A percentile compares a stretch with the other conserved stretches of the same genome.
Evolutionary conservation across 768 basidiomycete species (phyloP).

Genomic region (Sporobolomyces roseus): DNA sequence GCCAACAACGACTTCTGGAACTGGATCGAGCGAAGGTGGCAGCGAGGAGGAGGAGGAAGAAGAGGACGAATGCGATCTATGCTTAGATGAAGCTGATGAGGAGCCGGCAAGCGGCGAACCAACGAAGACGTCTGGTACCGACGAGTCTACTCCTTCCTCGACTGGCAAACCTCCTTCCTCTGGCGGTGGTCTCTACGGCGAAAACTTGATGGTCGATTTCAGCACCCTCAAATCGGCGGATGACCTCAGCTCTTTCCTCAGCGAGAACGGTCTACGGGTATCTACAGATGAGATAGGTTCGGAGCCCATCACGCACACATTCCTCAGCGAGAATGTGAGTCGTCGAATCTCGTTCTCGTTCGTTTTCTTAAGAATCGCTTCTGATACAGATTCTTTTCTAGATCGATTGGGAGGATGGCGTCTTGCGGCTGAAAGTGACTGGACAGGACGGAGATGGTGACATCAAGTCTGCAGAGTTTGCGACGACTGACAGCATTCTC

Average conservation of each 20-base stretch:
- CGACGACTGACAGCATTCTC: neutral
- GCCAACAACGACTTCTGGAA: neutral
- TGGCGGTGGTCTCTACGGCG: no score
- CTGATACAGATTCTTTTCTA: no score
- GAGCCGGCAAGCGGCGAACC: neutral
- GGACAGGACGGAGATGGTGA: constrained; percentile 15
- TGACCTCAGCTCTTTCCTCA: neutral
- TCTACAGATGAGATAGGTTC: neutral
- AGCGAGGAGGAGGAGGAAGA: neutral
- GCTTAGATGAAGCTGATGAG: neutral
- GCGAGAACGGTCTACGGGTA: neutral
- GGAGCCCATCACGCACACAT: constrained; percentile 6
- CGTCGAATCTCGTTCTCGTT: no score
- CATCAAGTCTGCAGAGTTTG: neutral
- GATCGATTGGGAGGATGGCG: constrained; percentile 18
- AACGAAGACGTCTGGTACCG: neutral
- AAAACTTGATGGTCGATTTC: neutral
- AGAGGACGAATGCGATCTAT: no score
- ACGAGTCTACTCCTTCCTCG: neutral
- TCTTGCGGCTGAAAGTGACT: constrained; percentile 4
- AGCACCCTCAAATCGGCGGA: neutral
- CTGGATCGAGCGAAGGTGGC: neutral
- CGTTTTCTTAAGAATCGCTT: no score
- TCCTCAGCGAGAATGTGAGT: neutral
- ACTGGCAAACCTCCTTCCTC: neutral